Evolutionary conservation across 2,329 filamentous ascomycete species (phyloP), one percentile per base, ranked within the genome.

Genomic region (Monosporascus sp.): DNA sequence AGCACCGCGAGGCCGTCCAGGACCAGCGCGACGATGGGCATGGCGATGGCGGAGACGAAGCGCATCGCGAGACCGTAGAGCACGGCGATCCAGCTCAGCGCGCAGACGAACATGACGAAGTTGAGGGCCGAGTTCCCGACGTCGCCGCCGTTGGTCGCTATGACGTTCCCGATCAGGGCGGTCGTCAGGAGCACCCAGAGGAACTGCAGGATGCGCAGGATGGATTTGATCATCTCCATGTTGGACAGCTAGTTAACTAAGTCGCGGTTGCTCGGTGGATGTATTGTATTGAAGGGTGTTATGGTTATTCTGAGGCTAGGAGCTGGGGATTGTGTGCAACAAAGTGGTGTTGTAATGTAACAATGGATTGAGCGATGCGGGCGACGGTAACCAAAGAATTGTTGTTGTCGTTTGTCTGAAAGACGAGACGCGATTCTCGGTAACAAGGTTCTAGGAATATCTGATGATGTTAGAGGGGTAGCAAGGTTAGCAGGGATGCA

Each of bases 101-200:
- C 80, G 37, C 82, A 76, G 59, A 86, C 82, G 69, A 91, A 92
- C 75, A 92, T 86, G 70, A 82, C 76, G 66, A 82, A 84, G 73
- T 84, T 83, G 69, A 84, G 67, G 59, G 79, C 73, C n/a, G 76
- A 70, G 56, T 68, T 65, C 22, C 63, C 64, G 20, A 73, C 66
- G 50, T 74, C 76, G 61, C 74, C 66, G 50, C 71, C 63, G 65
- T 81, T 81, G 63, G 55, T 70, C 49, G 78, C 77, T 55, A 84
- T 81, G 63, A 83, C 76, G 59, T 83, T 84, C 64, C 81, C 81
- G 59, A 83, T 74, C 53, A 84, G 75, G 36, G 75, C 80, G 2
- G 80, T 82, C 52, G 78, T 69, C 59, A 84, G 70, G 43, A 84
- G 63, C 31, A 76, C 74, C 66, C 77, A 76, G 57, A 84, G 65